Base-by-base conservation (phyloP, 768 basidiomycete species). In the Auricularia sp. region DNA sequence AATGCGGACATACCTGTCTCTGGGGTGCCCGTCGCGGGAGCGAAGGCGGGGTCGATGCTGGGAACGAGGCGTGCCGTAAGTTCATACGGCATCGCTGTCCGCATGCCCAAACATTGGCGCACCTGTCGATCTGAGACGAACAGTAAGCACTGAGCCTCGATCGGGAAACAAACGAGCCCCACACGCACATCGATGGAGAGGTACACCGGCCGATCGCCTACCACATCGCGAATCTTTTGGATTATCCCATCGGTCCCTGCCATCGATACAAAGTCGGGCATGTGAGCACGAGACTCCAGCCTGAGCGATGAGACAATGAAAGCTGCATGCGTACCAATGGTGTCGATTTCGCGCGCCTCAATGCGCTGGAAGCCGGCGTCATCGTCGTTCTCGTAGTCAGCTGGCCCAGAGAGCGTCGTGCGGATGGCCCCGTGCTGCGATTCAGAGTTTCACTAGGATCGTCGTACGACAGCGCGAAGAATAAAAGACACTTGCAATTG, bases 311-410 rank as follows among this genome's bases (percentile, higher is more conserved):
- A 65, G 47, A 21, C 18, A 29, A 63, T 54, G 42, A 34, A 44
- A 62, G 21, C 14, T 45, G 44, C 10, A 10, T 56, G 69, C 74
- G 71, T 74, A 80, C 92, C 92, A 54, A 91, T 80, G 3, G 84
- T 86, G 70, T 94, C 92, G 65, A 94, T 90, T 71, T 93, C 92
- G 33, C 88, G 84, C 0, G 92, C 89, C 69, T 90, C 87, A 67
- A 94, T 89, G 51, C 90, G 79, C 68, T 90, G 82, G 75, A 94
- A 94, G 1, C 92, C 92, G 13, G 86, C 84, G 1, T 77, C 81
- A 67, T 89, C 85, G 72, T 94, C 91, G 70, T 92, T 89, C 1
- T 75, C 80, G 69, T 92, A 88, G 75, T 94, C 92, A 63, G 83
- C 83, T 3, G 84, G 84, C 7, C 89, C 88, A 64, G 89, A 87